Conservation (phyloP, 208 protist species). For the Trypanosoma lewisi region DNA sequence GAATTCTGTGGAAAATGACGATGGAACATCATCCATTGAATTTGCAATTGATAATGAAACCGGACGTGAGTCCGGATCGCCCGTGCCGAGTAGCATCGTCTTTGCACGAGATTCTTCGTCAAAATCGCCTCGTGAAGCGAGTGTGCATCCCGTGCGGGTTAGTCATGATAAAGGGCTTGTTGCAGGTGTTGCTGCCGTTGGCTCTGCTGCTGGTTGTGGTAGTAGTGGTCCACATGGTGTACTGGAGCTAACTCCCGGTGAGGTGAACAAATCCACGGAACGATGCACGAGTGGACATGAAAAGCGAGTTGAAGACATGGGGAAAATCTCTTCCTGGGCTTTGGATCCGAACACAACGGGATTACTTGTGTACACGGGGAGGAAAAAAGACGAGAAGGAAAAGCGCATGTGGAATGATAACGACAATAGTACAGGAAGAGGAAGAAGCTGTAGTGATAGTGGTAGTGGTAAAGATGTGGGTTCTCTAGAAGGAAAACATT, state of each 20-base stretch:
- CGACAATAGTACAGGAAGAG: too few species aligned
- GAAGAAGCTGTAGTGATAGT: not conserved
- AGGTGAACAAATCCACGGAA: not conserved
- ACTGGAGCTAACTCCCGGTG: too few species aligned
- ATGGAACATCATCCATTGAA: constrained; percentile 23
- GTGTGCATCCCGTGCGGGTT: not conserved
- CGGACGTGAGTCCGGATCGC: not conserved
- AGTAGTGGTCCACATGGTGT: too few species aligned
- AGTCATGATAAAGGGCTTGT: not conserved
- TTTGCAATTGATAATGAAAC: constrained; percentile 12
- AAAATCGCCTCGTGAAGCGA: not conserved
- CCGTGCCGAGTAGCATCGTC: constrained; percentile 6
- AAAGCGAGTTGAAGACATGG: not conserved
- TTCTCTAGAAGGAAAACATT: not conserved
- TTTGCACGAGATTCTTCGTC: constrained; percentile 15
- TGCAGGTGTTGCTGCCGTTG: too few species aligned
- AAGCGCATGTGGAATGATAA: not conserved
- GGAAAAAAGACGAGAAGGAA: too few species aligned
- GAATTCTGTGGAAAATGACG: constrained; percentile 1
- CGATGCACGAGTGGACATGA: not conserved
- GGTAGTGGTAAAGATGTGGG: not conserved
- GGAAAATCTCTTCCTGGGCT: not conserved
- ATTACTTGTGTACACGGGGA: not conserved
- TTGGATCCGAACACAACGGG: not conserved
- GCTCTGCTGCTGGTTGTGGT: too few species aligned